phyloP scores from a whole-genome alignment of 1,284 basidiomycete genomes.

The Moesziomyces aphidis region DNA sequence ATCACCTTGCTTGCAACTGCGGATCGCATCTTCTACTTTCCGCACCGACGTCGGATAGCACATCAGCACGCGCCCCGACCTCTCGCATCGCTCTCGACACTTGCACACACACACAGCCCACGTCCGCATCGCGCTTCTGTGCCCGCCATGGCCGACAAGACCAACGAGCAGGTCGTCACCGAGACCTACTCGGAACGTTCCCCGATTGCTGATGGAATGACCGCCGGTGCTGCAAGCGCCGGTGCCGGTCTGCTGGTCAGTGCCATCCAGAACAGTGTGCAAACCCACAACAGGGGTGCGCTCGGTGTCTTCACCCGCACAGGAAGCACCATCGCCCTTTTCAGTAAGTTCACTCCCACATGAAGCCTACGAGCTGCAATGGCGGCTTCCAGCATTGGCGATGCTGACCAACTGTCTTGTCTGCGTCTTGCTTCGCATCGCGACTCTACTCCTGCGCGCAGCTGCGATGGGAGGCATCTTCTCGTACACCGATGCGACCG shows the following conservation, averaged over 20 bases:
- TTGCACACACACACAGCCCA: background rate
- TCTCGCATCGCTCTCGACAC: background rate
- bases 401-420: constrained; percentile 9
- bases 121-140: background rate
- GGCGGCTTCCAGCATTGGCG: background rate
- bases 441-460: constrained; percentile 12
- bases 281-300: constrained; percentile 81
- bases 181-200: constrained; percentile 56
- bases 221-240: constrained; percentile 47
- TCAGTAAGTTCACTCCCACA: constrained; percentile 69
- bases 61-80: background rate
- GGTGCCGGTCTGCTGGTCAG: constrained; percentile 61
- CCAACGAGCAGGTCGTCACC: constrained; percentile 41
- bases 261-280: constrained; percentile 64
- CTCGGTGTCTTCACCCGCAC: constrained; percentile 83
- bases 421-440: constrained; percentile 7
- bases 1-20: background rate
- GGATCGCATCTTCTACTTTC: background rate
- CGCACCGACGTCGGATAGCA: background rate
- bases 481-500: constrained; percentile 81
- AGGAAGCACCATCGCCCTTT: constrained; percentile 83
- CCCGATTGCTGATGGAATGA: constrained; percentile 55
- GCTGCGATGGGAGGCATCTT: constrained; percentile 90
- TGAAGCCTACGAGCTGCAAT: background rate
- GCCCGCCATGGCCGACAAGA: constrained; percentile 30